A percentile compares a stretch with the other conserved stretches of the same genome.
Conservation (phyloP, 306 rosid species). For the Urtica urens region DNA sequence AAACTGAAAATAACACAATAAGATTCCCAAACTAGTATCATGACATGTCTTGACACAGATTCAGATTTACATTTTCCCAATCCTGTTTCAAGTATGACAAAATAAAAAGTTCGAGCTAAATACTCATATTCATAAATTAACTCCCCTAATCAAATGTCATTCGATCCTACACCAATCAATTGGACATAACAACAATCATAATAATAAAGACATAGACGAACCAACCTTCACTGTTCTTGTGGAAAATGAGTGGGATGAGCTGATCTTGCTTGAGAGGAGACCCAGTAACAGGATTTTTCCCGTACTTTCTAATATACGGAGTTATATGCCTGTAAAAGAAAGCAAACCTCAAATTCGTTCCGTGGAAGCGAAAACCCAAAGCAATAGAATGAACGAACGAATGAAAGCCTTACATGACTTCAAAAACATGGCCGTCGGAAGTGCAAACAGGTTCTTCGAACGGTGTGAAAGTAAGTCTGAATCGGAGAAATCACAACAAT, state of each 20-base stretch:
- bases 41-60: no score
- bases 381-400: not conserved
- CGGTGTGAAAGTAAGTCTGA: conserved; percentile 84
- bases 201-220: not conserved
- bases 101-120: no score
- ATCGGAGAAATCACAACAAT: not conserved
- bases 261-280: conserved; percentile 57
- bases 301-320: conserved; percentile 69
- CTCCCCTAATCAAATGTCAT: no score
- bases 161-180: not conserved
- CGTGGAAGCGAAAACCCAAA: not conserved
- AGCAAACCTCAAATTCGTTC: not conserved
- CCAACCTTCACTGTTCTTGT: conserved; percentile 84
- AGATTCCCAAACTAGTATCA: no score
- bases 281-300: conserved; percentile 85
- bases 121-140: no score
- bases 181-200: not conserved
- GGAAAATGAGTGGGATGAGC: conserved; percentile 72
- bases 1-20: no score
- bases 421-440: conserved; percentile 72
- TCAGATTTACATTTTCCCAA: no score
- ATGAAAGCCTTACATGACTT: conserved; percentile 37
- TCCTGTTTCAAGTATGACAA: no score
- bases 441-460: conserved; percentile 83
- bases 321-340: conserved; percentile 50